A percentile compares a stretch with the other conserved stretches of the same genome.
These are phyloP conservation scores for Taiozyma onychis DNA, from an alignment of 1,139 yeast genomes.

Conservation along the genomic window DNA sequence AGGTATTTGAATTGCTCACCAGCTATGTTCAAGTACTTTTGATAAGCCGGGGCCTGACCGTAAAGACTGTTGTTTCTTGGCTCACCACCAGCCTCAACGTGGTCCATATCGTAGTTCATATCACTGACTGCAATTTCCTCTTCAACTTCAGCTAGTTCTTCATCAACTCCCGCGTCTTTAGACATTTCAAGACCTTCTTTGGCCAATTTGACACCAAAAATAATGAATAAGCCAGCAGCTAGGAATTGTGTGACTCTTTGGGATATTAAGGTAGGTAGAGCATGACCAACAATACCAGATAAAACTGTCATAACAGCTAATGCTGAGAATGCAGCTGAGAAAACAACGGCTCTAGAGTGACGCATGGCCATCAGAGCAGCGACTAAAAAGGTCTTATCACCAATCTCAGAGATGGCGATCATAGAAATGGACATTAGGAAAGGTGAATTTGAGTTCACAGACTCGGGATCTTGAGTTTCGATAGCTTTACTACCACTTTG, in stretches of 20 bases:
- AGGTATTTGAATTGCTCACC: conserved; percentile 3
- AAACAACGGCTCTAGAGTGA: conserved; percentile 74
- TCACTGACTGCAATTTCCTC: conserved; percentile 76
- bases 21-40: background rate
- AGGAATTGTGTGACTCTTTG: conserved; percentile 72
- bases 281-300: conserved; percentile 88
- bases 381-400: conserved; percentile 93
- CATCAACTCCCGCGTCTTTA: conserved; percentile 79
- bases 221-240: conserved; percentile 75
- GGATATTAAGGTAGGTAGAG: conserved; percentile 80
- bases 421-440: conserved; percentile 69
- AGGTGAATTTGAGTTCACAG: conserved; percentile 26
- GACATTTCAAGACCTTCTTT: conserved; percentile 83
- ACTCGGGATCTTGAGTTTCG: conserved; percentile 1
- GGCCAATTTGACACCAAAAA: conserved; percentile 75
- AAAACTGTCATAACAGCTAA: conserved; percentile 85
- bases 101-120: conserved; percentile 44
- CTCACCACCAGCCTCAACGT: conserved; percentile 50
- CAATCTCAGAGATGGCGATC: conserved; percentile 92
- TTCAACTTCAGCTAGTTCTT: conserved; percentile 94
- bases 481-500: background rate
- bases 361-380: conserved; percentile 99
- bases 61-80: conserved; percentile 10
- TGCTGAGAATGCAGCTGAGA: conserved; percentile 83
- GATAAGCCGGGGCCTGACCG: background rate